Percentiles rank a stretch among this genome's conserved stretches.
Conservation (phyloP, 805 yeast species). For the Teunomyces kruisii region DNA sequence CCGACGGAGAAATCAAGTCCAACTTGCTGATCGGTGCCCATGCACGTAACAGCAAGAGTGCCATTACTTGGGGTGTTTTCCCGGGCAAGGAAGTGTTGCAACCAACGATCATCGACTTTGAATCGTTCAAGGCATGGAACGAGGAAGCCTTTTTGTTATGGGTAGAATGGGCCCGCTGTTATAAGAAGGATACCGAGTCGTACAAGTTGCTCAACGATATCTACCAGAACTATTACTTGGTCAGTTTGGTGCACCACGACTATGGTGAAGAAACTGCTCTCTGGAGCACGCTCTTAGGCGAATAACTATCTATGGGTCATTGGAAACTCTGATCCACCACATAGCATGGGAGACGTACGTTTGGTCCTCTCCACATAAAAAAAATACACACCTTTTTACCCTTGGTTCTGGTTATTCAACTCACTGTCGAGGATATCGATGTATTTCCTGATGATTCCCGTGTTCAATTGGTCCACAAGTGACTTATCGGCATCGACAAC, state of each 20-base stretch:
- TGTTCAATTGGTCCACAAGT: conserved; percentile 29
- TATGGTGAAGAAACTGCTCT: conserved; percentile 68
- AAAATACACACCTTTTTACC: not conserved
- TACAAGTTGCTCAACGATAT: conserved; percentile 60
- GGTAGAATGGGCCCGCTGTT: conserved; percentile 88
- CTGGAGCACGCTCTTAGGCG: conserved; percentile 62
- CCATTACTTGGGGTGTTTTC: conserved; percentile 98
- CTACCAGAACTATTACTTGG: conserved; percentile 65
- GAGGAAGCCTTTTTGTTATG: conserved; percentile 93
- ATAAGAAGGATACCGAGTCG: conserved; percentile 56
- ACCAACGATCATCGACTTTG: conserved; percentile 88
- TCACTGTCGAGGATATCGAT: conserved; percentile 37
- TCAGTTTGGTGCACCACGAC: conserved; percentile 87
- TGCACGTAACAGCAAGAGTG: conserved; percentile 53
- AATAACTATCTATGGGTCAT: conserved; percentile 21
- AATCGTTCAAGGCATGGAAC: conserved; percentile 92
- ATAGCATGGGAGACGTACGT: not conserved
- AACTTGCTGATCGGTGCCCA: conserved; percentile 48
- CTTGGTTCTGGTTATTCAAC: conserved; percentile 9
- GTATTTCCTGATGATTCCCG: conserved; percentile 36
- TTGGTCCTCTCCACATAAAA: not conserved
- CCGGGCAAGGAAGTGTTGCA: conserved; percentile 87
- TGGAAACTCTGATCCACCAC: not conserved
- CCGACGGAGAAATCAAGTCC: conserved; percentile 55
- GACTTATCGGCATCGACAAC: conserved; percentile 21